Percentiles rank a stretch among this genome's conserved stretches.
phyloP scores from a whole-genome alignment of 768 basidiomycete genomes.

The Lentinula boryana region DNA sequence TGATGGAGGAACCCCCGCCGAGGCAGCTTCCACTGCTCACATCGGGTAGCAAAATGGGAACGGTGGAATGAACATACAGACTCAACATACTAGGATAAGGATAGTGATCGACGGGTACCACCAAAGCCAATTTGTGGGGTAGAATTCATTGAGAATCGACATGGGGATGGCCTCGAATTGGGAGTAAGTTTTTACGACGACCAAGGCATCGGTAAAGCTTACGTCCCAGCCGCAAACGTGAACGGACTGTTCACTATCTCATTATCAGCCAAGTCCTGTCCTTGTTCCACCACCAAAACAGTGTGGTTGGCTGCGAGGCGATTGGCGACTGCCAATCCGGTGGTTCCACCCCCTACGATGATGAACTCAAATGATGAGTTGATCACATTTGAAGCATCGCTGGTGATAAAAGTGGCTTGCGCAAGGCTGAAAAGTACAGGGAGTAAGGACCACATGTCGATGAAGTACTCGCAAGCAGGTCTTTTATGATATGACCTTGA shows the following conservation, averaged over 20 bases:
- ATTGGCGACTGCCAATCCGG: slow-evolving; percentile 17
- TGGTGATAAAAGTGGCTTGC: slow-evolving; percentile 10
- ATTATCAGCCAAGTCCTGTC: slow-evolving; percentile 15
- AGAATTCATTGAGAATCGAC: background rate
- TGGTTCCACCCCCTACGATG: slow-evolving; percentile 13
- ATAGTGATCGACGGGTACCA: background rate
- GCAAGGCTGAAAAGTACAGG: background rate
- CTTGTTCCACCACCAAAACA: slow-evolving; percentile 22
- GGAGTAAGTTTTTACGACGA: background rate
- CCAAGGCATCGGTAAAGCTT: background rate
- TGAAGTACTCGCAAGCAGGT: background rate
- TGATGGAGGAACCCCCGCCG: slow-evolving; percentile 21
- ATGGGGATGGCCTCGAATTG: slow-evolving; percentile 3
- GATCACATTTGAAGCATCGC: slow-evolving; percentile 6
- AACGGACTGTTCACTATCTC: slow-evolving; percentile 9
- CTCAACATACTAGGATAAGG: slow-evolving; percentile 5
- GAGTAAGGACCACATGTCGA: background rate
- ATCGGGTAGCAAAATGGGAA: background rate
- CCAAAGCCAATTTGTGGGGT: slow-evolving; percentile 10
- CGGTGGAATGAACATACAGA: background rate
- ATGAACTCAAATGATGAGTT: slow-evolving; percentile 11
- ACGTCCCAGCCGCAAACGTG: background rate
- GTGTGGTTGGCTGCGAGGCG: slow-evolving; percentile 13
- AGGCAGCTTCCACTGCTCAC: slow-evolving; percentile 14
- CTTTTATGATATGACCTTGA: no score